These are phyloP conservation scores for Ogataea hybrid DNA, from an alignment of 1,139 yeast genomes.

Conservation along the genomic window DNA sequence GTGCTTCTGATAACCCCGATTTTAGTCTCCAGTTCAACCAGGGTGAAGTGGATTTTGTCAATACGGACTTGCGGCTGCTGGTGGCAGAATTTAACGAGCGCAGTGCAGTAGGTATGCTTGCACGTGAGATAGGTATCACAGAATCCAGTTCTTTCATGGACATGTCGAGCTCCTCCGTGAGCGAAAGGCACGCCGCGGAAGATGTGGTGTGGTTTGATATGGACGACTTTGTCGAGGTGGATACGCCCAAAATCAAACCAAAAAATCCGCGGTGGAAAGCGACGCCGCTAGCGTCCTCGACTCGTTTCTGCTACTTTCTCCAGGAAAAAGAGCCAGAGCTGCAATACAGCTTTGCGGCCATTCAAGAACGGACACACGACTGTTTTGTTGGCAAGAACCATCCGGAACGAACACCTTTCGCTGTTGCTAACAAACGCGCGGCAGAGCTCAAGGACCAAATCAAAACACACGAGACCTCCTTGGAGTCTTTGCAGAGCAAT, in stretches of 20 bases:
- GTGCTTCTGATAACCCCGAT: constrained; percentile 46
- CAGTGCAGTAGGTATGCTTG: constrained; percentile 47
- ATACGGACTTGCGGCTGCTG: constrained; percentile 71
- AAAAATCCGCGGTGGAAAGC: constrained; percentile 58
- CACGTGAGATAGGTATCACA: constrained; percentile 39
- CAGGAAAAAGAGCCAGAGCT: constrained; percentile 55
- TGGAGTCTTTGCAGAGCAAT: constrained; percentile 33
- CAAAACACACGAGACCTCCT: constrained; percentile 34
- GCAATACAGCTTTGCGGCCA: constrained; percentile 41
- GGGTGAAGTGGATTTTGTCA: constrained; percentile 71
- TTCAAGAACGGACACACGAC: constrained; percentile 44
- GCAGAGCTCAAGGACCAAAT: constrained; percentile 46
- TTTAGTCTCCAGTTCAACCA: constrained; percentile 67
- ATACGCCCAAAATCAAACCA: constrained; percentile 44
- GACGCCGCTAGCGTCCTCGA: constrained; percentile 67
- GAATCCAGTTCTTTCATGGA: constrained; percentile 18
- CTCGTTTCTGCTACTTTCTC: constrained; percentile 73
- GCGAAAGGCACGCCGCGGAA: constrained; percentile 16
- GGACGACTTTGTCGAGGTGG: constrained; percentile 79
- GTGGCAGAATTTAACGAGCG: constrained; percentile 65
- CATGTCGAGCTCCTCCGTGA: constrained; percentile 15
- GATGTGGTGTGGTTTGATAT: constrained; percentile 66
- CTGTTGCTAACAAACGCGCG: constrained; percentile 42
- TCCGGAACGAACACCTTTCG: constrained; percentile 54
- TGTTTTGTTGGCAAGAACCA: constrained; percentile 61